These are phyloP conservation scores for Penicillium crystallinum DNA, from an alignment of 495 filamentous ascomycete genomes.

Conservation along the genomic window DNA sequence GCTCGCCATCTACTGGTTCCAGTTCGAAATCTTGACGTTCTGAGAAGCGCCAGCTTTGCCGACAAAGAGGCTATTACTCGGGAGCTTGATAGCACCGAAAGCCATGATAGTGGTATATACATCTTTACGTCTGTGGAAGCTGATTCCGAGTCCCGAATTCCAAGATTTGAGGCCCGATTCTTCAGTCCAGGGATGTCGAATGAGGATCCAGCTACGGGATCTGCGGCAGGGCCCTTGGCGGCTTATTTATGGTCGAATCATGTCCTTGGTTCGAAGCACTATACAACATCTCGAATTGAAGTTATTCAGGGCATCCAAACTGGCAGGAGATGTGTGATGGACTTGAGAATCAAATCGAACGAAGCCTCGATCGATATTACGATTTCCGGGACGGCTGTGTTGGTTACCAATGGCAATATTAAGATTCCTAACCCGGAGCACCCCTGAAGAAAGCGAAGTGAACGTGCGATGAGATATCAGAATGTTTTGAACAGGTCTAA, in stretches of 20 bases:
- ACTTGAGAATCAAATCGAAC: not conserved
- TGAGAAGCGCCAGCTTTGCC: slow-evolving; percentile 1
- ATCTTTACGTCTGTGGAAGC: not conserved
- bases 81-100: slow-evolving; percentile 6
- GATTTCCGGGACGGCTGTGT: not conserved
- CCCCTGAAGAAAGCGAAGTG: not conserved
- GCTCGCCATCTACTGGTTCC: slow-evolving; percentile 15
- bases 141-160: not conserved
- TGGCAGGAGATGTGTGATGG: slow-evolving; percentile 1
- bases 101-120: slow-evolving; percentile 11
- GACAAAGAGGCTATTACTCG: not conserved
- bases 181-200: slow-evolving; percentile 15
- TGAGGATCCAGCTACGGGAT: slow-evolving; percentile 10
- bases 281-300: not conserved
- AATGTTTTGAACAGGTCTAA: not conserved
- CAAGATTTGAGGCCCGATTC: slow-evolving; percentile 7
- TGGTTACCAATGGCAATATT: not conserved
- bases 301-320: not conserved
- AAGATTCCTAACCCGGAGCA: not conserved
- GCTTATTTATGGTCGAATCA: slow-evolving; percentile 1
- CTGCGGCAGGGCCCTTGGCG: slow-evolving; percentile 1
- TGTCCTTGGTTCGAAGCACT: not conserved
- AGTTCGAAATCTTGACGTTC: slow-evolving; percentile 2
- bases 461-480: not conserved
- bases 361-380: not conserved